Conservation (phyloP, 2,329 filamentous ascomycete species). For the Erysiphe pulchra region DNA sequence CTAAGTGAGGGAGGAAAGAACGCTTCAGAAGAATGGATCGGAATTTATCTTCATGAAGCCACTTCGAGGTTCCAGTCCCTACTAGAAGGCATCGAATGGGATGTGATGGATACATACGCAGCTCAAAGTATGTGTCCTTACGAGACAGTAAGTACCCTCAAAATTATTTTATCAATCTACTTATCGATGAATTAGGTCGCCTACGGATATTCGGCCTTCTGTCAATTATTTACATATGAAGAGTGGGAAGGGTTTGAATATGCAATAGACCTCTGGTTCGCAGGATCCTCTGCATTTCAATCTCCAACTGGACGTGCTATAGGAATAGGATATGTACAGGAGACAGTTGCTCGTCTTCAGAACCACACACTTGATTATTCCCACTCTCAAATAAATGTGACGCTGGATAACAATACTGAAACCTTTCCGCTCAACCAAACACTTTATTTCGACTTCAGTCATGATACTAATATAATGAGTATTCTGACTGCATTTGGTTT, state of each 20-base stretch:
- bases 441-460: constrained; percentile 54
- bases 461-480: constrained; percentile 48
- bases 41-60: constrained; percentile 37
- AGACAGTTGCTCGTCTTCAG: constrained; percentile 42
- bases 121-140: constrained; percentile 52
- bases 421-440: constrained; percentile 53
- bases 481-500: constrained; percentile 50
- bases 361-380: constrained; percentile 37
- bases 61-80: constrained; percentile 30
- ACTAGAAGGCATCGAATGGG: constrained; percentile 35
- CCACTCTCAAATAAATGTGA: constrained; percentile 38
- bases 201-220: constrained; percentile 50
- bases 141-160: constrained; percentile 26
- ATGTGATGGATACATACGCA: constrained; percentile 33
- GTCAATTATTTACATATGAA: constrained; percentile 45
- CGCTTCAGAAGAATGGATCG: constrained; percentile 31
- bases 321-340: constrained; percentile 49
- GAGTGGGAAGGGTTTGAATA: constrained; percentile 55
- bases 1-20: constrained; percentile 23
- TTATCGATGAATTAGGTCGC: constrained; percentile 23
- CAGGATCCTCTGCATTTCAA: constrained; percentile 19
- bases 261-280: constrained; percentile 38
- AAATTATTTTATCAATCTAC: neutral
- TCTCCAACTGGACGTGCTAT: constrained; percentile 27
- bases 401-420: constrained; percentile 35